phyloP scores from a whole-genome alignment of 2,329 filamentous ascomycete species.

The Pezicula carpinea region DNA sequence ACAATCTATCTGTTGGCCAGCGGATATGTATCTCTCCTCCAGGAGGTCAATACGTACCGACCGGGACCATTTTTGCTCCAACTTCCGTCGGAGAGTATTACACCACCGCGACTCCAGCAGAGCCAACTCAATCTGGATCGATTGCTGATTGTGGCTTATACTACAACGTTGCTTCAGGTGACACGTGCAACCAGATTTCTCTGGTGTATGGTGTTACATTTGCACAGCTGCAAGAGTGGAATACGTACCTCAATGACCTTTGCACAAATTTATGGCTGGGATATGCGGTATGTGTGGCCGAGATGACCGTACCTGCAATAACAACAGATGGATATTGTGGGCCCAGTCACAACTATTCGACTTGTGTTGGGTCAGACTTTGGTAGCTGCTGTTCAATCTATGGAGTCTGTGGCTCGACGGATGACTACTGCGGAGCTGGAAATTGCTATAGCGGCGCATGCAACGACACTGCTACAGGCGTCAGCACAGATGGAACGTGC shows the following conservation, averaged over 20 bases:
- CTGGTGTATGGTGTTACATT: slow-evolving; percentile 4
- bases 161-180: slow-evolving; percentile 12
- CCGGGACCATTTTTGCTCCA: slow-evolving; percentile 7
- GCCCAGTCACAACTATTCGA: slow-evolving; percentile 3
- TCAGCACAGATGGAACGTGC: slow-evolving; percentile 2
- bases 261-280: background rate
- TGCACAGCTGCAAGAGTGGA: slow-evolving; percentile 7
- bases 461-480: slow-evolving; percentile 1
- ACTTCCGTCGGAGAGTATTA: slow-evolving; percentile 11
- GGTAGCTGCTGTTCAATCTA: slow-evolving; percentile 8
- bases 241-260: slow-evolving; percentile 9
- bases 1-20: slow-evolving; percentile 10
- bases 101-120: slow-evolving; percentile 14
- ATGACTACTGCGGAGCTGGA: slow-evolving; percentile 16
- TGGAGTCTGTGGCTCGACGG: slow-evolving; percentile 5
- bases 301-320: slow-evolving; percentile 2
- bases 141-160: slow-evolving; percentile 13
- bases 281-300: background rate
- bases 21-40: slow-evolving; percentile 8
- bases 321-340: slow-evolving; percentile 10
- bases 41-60: slow-evolving; percentile 3
- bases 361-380: slow-evolving; percentile 6
- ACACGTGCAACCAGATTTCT: background rate
- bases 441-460: background rate
- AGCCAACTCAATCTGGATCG: slow-evolving; percentile 5